Evolutionary conservation across 208 protist genomes (phyloP).

Genomic region (Leishmania amazonensis): DNA sequence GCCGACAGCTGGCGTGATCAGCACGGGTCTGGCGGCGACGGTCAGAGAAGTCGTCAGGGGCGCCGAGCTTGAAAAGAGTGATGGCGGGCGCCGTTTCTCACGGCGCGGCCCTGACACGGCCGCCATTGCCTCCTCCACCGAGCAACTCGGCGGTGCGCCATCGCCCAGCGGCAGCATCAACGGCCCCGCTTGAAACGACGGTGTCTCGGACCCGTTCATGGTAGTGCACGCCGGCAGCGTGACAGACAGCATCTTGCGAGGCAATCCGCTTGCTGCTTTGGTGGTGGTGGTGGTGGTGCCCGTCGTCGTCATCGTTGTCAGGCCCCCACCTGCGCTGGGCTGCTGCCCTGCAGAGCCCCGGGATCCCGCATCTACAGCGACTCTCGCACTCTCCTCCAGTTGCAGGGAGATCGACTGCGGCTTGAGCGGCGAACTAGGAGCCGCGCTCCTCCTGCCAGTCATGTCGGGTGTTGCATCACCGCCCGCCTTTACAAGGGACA

Average conservation of each 20-base stretch:
- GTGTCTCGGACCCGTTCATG: background rate
- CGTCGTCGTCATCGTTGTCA: background rate
- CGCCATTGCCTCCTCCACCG: background rate
- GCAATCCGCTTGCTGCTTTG: background rate
- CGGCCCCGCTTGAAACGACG: background rate
- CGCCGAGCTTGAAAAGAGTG: constrained; percentile 3
- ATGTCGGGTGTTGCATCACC: background rate
- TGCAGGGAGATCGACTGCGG: background rate
- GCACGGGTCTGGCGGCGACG: background rate
- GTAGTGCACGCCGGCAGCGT: background rate
- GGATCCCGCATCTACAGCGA: background rate
- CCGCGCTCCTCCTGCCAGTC: background rate
- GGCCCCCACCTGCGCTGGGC: background rate
- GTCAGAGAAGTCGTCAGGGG: background rate
- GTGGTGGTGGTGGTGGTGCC: background rate
- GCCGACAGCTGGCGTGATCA: background rate
- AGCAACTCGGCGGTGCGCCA: background rate
- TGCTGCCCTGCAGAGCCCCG: background rate
- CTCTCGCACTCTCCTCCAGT: background rate
- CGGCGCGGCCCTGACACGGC: background rate
- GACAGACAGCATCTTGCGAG: background rate
- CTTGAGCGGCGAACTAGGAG: background rate
- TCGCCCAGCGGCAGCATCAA: background rate
- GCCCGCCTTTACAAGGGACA: background rate
- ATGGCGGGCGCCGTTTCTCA: constrained; percentile 9